Evolutionary conservation across 495 filamentous ascomycete genomes (phyloP).

Genomic region (Annulohypoxylon maeteangense): DNA sequence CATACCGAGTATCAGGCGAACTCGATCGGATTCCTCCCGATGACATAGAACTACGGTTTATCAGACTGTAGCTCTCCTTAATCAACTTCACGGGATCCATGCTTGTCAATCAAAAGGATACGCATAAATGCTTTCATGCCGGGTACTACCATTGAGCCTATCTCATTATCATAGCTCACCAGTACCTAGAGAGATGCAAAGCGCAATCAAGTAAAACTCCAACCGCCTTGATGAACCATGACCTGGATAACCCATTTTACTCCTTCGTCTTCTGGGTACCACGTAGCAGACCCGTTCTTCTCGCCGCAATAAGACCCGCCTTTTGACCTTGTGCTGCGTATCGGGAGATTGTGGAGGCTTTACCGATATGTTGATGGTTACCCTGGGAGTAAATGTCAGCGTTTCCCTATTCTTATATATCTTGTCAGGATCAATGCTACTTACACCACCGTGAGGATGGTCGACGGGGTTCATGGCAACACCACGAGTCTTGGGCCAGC

Average conservation of each 20-base stretch:
- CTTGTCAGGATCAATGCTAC: slow-evolving; percentile 29
- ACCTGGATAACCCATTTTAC: slow-evolving; percentile 63
- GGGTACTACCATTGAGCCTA: slow-evolving; percentile 54
- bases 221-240: slow-evolving; percentile 64
- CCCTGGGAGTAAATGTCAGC: slow-evolving; percentile 67
- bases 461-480: slow-evolving; percentile 99
- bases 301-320: slow-evolving; percentile 99
- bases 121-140: slow-evolving; percentile 47
- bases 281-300: slow-evolving; percentile 97
- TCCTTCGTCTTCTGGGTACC: slow-evolving; percentile 99
- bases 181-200: slow-evolving; percentile 66
- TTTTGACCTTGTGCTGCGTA: slow-evolving; percentile 99
- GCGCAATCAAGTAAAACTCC: slow-evolving; percentile 65
- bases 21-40: not conserved
- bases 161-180: slow-evolving; percentile 53
- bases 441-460: slow-evolving; percentile 94
- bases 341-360: slow-evolving; percentile 98
- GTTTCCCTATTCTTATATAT: not conserved
- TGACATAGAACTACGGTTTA: not conserved
- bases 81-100: slow-evolving; percentile 13
- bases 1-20: not conserved
- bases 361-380: slow-evolving; percentile 99
- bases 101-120: slow-evolving; percentile 2
- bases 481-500: slow-evolving; percentile 99
- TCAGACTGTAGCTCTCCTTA: slow-evolving; percentile 8